These are phyloP conservation scores for Pythium chondricola DNA, from an alignment of 352 stramenopile genomes.

Conservation along the genomic window DNA sequence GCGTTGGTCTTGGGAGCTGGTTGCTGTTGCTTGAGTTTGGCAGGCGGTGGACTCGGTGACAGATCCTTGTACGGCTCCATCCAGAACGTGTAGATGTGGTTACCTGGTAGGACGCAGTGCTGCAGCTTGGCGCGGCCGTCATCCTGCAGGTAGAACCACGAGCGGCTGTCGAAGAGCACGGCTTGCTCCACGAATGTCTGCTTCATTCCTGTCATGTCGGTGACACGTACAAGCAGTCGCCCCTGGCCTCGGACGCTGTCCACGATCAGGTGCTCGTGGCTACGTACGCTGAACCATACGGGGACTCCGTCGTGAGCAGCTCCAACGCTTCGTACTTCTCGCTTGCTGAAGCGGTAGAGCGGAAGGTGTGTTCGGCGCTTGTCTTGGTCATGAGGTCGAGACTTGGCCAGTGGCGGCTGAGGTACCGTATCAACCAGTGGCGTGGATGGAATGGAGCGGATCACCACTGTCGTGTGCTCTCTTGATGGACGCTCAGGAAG, in stretches of 20 bases:
- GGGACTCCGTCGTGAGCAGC: not conserved
- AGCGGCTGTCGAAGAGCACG: conserved; percentile 62
- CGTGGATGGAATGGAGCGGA: not conserved
- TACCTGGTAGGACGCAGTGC: conserved; percentile 37
- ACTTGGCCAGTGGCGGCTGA: not conserved
- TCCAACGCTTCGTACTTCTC: conserved; percentile 24
- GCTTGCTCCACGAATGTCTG: conserved; percentile 42
- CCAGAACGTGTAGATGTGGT: conserved; percentile 72
- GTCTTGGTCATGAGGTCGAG: not conserved
- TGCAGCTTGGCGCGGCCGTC: conserved; percentile 31
- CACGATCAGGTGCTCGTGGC: conserved; percentile 50
- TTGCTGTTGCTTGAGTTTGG: not conserved
- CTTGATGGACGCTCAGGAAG: conserved; percentile 5
- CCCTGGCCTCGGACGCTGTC: conserved; percentile 43
- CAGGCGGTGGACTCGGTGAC: not conserved
- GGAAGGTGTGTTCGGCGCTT: not conserved
- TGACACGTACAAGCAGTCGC: conserved; percentile 56
- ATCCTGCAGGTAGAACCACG: conserved; percentile 51
- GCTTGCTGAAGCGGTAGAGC: conserved; percentile 30
- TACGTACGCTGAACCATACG: conserved; percentile 25
- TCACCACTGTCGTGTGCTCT: too few species aligned
- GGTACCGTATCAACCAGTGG: not conserved
- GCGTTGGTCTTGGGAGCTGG: not conserved
- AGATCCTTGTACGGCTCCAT: conserved; percentile 24
- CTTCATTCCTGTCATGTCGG: conserved; percentile 42